A percentile compares a stretch with the other conserved stretches of the same genome.
phyloP scores from a whole-genome alignment of 305 asterid species.

The Coffea humblotiana region DNA sequence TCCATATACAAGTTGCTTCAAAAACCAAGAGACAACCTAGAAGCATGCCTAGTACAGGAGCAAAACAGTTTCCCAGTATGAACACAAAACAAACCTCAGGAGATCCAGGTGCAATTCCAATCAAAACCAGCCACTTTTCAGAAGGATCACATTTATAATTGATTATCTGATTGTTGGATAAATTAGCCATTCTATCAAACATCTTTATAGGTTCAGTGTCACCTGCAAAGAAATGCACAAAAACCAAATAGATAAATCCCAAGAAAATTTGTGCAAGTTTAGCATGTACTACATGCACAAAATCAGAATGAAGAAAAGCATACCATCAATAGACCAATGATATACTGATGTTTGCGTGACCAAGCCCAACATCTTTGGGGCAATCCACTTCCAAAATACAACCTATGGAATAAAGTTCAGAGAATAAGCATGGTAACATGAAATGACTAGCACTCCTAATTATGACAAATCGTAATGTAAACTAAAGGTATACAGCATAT shows the following conservation, averaged over 20 bases:
- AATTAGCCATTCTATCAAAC: conserved; percentile 94
- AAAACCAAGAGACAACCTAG: background rate
- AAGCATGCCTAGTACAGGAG: background rate
- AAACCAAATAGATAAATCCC: background rate
- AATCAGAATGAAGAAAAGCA: conserved; percentile 11
- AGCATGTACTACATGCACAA: background rate
- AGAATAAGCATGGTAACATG: background rate
- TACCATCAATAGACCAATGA: conserved; percentile 98
- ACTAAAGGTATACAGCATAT: background rate
- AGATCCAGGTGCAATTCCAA: conserved; percentile 97
- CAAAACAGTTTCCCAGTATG: background rate
- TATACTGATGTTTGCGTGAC: conserved; percentile 91
- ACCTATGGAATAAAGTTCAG: conserved; percentile 48
- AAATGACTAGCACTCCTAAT: background rate
- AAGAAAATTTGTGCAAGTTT: background rate
- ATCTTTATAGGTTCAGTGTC: conserved; percentile 93
- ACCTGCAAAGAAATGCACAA: conserved; percentile 44
- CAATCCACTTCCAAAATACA: conserved; percentile 98
- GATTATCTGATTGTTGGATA: conserved; percentile 87
- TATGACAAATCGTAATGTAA: background rate
- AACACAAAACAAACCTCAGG: conserved; percentile 62
- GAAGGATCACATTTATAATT: conserved; percentile 95
- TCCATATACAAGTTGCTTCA: background rate
- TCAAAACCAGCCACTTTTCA: conserved; percentile 98
- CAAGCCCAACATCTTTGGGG: conserved; percentile 92